These are phyloP conservation scores for Coprinellus micaceus DNA, from an alignment of 768 basidiomycete species.

Conservation along the genomic window DNA sequence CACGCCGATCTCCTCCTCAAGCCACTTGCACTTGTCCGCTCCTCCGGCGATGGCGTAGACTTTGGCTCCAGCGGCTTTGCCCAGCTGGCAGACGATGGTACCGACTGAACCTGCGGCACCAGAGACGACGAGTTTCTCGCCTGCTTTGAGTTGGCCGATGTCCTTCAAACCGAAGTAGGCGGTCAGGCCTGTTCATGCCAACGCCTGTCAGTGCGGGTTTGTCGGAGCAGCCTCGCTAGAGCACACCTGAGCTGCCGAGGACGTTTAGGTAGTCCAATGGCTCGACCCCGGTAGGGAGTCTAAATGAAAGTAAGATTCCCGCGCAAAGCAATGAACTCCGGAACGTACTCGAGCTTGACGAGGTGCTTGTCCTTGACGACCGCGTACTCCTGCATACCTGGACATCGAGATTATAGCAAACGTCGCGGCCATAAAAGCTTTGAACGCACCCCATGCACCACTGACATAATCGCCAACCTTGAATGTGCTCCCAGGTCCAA, in stretches of 20 bases:
- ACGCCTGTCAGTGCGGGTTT: too few species aligned
- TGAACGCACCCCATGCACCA: constrained; percentile 58
- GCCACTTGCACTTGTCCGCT: constrained; percentile 79
- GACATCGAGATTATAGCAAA: background rate
- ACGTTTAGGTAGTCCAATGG: constrained; percentile 79
- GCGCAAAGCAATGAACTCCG: background rate
- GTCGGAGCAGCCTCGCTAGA: background rate
- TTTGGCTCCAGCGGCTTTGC: constrained; percentile 71
- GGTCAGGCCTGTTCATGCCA: constrained; percentile 56
- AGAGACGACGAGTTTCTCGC: constrained; percentile 81
- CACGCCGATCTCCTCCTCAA: constrained; percentile 80
- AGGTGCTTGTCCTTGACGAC: constrained; percentile 53
- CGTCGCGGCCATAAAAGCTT: too few species aligned
- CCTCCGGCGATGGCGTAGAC: constrained; percentile 89
- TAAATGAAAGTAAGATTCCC: constrained; percentile 18
- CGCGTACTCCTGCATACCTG: constrained; percentile 79
- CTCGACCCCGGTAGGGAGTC: constrained; percentile 55
- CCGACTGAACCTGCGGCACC: constrained; percentile 93
- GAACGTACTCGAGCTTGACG: constrained; percentile 52
- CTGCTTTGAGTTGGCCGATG: constrained; percentile 73
- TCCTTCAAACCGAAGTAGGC: constrained; percentile 89
- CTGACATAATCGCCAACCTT: constrained; percentile 67
- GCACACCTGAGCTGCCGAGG: constrained; percentile 69
- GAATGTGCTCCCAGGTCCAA: constrained; percentile 51
- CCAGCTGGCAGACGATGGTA: constrained; percentile 79